Evolutionary conservation across 306 rosid species (phyloP), one percentile per base, ranked within the genome.

Genomic region (Lathyrus sativus): DNA sequence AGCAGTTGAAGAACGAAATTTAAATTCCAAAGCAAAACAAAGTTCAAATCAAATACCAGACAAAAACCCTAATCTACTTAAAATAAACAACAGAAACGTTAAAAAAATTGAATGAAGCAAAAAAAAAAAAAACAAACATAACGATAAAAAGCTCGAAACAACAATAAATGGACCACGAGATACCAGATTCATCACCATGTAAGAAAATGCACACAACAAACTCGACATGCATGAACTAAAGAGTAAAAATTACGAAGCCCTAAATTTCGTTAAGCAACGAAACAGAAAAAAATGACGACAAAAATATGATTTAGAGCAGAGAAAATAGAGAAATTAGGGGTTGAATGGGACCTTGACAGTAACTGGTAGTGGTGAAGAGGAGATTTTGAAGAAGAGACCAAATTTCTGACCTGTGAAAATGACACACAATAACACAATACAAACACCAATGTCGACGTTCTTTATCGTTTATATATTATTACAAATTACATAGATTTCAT

Each of bases 291-390:
- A 22, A 4, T 4, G 10, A 53, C 15, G n/a, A 7, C 29, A 7
- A n/a, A 10, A 46, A 63, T 10, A 1, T 5, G 17, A 1, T 10
- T 31, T 11, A 6, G 29, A 54, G 17, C 3, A 7, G 18, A 56
- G 13, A n/a, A 7, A 17, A 19, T 22, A 13, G 35, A 24, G 43
- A 19, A 69, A 14, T 0, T 2, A 38, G 14, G 7, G 17, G 17
- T 1, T 15, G 73, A 45, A 68, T 37, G 2, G 70, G 26, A 79
- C 83, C 83, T 49, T 57, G 4, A 8, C 29, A 9, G 55, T 54
- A 54, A 22, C 33, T 11, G 59, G 60, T 11, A 67, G 14, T 37
- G 19, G 33, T 11, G 55, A 45, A 66, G 68, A 48, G 13, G 31
- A 17, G 28, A 50, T 3, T 8, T 48, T 12, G 61, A 39, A 55